A percentile compares a stretch with the other conserved stretches of the same genome.
These are phyloP conservation scores for Melanomma pulvis-pyrius DNA, from an alignment of 495 filamentous ascomycete genomes.

Conservation along the genomic window DNA sequence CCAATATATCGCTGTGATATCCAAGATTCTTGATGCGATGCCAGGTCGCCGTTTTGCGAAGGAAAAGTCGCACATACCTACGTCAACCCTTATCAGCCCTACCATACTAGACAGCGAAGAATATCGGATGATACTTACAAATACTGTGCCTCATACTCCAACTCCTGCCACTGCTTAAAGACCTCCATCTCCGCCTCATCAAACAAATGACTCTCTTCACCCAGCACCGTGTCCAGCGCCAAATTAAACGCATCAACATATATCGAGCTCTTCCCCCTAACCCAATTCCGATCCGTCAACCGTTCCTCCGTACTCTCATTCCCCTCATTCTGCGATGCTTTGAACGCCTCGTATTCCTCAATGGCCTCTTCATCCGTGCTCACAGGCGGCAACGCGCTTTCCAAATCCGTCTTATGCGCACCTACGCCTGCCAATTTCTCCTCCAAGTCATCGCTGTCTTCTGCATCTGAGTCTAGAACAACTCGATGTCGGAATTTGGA, in stretches of 20 bases:
- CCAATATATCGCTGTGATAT: constrained; percentile 81
- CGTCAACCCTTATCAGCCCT: not conserved
- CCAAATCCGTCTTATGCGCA: constrained; percentile 67
- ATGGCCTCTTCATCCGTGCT: constrained; percentile 71
- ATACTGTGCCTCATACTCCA: constrained; percentile 89
- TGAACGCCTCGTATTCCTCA: constrained; percentile 73
- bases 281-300: constrained; percentile 60
- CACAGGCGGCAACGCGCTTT: constrained; percentile 71
- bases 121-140: constrained; percentile 58
- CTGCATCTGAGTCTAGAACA: constrained; percentile 43
- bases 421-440: constrained; percentile 30
- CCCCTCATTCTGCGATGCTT: constrained; percentile 46
- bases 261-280: constrained; percentile 75
- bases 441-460: constrained; percentile 38
- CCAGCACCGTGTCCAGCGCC: constrained; percentile 84
- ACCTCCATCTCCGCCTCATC: constrained; percentile 75
- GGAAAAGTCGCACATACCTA: constrained; percentile 89
- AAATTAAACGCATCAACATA: constrained; percentile 98
- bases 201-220: constrained; percentile 88
- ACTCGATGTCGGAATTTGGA: constrained; percentile 16
- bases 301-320: constrained; percentile 50
- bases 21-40: constrained; percentile 77
- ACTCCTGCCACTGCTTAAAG: constrained; percentile 71
- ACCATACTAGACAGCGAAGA: constrained; percentile 1
- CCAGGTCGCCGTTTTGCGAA: constrained; percentile 94